Base-by-base conservation (phyloP, 495 filamentous ascomycete genomes). In the Cetradonia linearis region DNA sequence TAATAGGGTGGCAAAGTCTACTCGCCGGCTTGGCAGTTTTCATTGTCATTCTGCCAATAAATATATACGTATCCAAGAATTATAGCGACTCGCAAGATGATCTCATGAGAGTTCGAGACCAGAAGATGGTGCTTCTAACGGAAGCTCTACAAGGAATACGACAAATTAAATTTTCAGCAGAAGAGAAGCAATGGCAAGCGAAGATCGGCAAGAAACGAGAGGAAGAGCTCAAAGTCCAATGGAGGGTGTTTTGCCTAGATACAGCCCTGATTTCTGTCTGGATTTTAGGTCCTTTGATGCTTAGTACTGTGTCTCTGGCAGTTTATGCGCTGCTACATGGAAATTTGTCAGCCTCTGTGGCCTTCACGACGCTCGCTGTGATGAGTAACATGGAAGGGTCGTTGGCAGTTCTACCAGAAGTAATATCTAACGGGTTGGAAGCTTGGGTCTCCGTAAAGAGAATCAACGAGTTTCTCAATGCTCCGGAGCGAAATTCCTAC, bases 141-240 rank as follows among this genome's bases (percentile, higher is more conserved):
- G 89, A 95, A 69, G 88, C 86, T 1, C 72, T 95, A 0, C 83
- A 88, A 63, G 89, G 85, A 53, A 92, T 95, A 58, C 80, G 89
- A 7, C 89, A 94, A 67, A 88, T 95, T 69, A 95, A 95, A 65
- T 91, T 95, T 64, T 87, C 87, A 1, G 89, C 88, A 11, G 70
- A 89, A n/a, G 89, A 95, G 67, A 69, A 74, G 18, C 81, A 87
- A 62, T 95, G 89, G 89, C 80, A 91, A 70, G 71, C 77, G n/a
- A 84, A 83, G 58, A 89, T 95, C 56, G 68, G 73, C n/a, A 74
- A 75, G 8, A 79, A 82, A 28, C 78, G 89, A 65, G 78, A 81
- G 14, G 76, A 77, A 30, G 89, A 95, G 65, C 79, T 95, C 0
- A 58, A 63, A 0, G 79, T 79, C 2, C 74, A 87, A 40, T 87